Percentiles rank a stretch among this genome's conserved stretches.
These are phyloP conservation scores for Barnettozyma salicaria DNA, from an alignment of 805 yeast species.

Conservation along the genomic window DNA sequence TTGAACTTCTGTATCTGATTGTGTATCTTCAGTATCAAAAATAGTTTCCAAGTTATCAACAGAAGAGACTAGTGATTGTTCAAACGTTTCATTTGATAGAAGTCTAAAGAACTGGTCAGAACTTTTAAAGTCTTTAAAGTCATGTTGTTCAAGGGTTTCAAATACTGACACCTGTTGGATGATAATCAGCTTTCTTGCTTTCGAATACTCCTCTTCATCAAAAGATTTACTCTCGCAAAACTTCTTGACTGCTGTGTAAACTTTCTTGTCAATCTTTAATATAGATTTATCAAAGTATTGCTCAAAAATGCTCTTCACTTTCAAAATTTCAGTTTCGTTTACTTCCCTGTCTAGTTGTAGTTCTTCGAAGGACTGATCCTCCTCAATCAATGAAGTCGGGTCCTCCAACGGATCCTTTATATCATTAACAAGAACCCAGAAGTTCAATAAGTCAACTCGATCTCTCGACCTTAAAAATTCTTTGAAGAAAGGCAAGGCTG, in stretches of 20 bases:
- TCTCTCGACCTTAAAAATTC: conserved; percentile 50
- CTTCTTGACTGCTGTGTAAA: conserved; percentile 31
- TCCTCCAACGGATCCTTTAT: conserved; percentile 66
- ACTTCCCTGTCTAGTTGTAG: background rate
- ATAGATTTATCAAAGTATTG: conserved; percentile 34
- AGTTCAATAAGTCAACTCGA: conserved; percentile 44
- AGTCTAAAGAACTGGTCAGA: conserved; percentile 52
- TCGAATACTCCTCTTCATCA: conserved; percentile 32
- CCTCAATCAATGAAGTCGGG: conserved; percentile 28
- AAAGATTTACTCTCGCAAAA: conserved; percentile 28
- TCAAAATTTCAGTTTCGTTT: conserved; percentile 39
- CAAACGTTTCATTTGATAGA: conserved; percentile 39
- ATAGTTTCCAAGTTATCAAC: conserved; percentile 20
- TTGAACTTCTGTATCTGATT: conserved; percentile 1
- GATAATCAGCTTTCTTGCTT: conserved; percentile 57
- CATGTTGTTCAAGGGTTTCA: conserved; percentile 43
- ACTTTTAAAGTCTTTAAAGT: conserved; percentile 53
- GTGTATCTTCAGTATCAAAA: conserved; percentile 1
- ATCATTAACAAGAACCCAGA: conserved; percentile 62
- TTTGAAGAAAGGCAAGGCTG: conserved; percentile 43
- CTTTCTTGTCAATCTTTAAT: conserved; percentile 26
- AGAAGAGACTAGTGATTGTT: conserved; percentile 22
- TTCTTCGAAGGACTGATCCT: conserved; percentile 15
- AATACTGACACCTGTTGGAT: conserved; percentile 50
- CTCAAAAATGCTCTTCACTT: conserved; percentile 43